These are phyloP conservation scores for Euphrasia arctica DNA, from an alignment of 305 asterid genomes.

Conservation along the genomic window DNA sequence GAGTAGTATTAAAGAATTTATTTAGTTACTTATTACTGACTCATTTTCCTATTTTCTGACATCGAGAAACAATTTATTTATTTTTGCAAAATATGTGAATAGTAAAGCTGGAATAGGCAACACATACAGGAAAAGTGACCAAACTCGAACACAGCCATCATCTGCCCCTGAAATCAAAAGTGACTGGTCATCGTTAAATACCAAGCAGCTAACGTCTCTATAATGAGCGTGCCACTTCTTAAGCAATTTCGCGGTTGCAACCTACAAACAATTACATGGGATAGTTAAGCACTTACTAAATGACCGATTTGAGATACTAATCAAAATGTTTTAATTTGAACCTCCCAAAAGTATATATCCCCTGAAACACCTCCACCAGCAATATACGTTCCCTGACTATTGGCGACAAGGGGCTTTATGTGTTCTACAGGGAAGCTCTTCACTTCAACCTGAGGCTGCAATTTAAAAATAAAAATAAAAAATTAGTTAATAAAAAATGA, in stretches of 20 bases:
- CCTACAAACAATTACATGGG: conserved; percentile 41
- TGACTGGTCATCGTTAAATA: conserved; percentile 78
- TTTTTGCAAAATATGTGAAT: too few relatives aligned
- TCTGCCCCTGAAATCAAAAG: conserved; percentile 87
- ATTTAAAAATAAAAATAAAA: conserved; percentile 10
- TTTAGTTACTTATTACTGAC: conserved; percentile 15
- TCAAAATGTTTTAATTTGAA: conserved; percentile 22
- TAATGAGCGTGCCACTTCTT: conserved; percentile 94
- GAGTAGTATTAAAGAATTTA: conserved; percentile 16
- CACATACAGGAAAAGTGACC: conserved; percentile 85
- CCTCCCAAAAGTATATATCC: conserved; percentile 90
- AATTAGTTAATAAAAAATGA: too few relatives aligned
- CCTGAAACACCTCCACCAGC: conserved; percentile 90
- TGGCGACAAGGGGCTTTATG: conserved; percentile 58
- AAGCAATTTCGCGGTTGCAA: conserved; percentile 73
- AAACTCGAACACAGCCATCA: conserved; percentile 88
- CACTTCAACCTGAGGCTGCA: conserved; percentile 85
- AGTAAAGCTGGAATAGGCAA: conserved; percentile 6
- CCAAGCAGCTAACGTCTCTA: conserved; percentile 72
- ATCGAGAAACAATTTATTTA: not conserved
- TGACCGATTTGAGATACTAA: not conserved
- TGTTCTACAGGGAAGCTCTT: conserved; percentile 82
- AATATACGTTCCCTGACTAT: conserved; percentile 69
- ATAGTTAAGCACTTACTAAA: conserved; percentile 15
- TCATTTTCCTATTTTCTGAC: not conserved